Evolutionary conservation across 768 basidiomycete species (phyloP), one percentile per base, ranked within the genome.

Genomic region (Suillus ampliporus): DNA sequence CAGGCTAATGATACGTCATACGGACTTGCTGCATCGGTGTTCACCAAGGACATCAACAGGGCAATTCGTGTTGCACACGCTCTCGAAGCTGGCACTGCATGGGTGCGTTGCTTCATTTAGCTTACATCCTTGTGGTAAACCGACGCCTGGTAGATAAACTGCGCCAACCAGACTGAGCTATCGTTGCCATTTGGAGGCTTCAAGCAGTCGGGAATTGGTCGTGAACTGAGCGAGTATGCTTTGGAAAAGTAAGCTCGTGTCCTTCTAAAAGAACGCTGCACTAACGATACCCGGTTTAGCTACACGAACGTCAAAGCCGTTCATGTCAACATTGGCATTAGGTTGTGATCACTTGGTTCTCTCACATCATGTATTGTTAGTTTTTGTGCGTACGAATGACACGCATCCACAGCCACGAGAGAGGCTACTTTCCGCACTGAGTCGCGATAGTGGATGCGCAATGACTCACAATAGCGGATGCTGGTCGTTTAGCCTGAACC

Each of bases 171-270:
- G 53, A 71, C 84, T 15, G 79, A 86, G 67, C 71, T 81, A 17
- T 74, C 79, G 58, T 76, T 89, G 47, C 89, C 89, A 9, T 90
- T 89, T 70, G 88, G 89, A 57, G 89, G 89, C 48, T 91, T 80
- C 82, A 91, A 90, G 81, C 86, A 89, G 74, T 86, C 84, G 35
- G 90, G 89, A 61, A 84, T 90, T 62, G 90, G 89, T 14, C 80
- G 89, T 61, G 89, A 90, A 72, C 76, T 87, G 52, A 87, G 89
- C 66, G 83, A 89, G 73, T 87, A 89, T 71, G 89, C 86, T 13
- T 66, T 82, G 57, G 76, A 80, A 28, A 80, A 79, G 81, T 82
- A 65, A 23, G 81, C 76, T 9, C 19, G 19, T 50, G 23, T 9
- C 61, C 52, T 67, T 40, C 6, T n/a, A 48, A 26, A 4, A 51